Evolutionary conservation across 2,329 filamentous ascomycete species (phyloP), one percentile per base, ranked within the genome.

Genomic region (Exserohilum rostratum): DNA sequence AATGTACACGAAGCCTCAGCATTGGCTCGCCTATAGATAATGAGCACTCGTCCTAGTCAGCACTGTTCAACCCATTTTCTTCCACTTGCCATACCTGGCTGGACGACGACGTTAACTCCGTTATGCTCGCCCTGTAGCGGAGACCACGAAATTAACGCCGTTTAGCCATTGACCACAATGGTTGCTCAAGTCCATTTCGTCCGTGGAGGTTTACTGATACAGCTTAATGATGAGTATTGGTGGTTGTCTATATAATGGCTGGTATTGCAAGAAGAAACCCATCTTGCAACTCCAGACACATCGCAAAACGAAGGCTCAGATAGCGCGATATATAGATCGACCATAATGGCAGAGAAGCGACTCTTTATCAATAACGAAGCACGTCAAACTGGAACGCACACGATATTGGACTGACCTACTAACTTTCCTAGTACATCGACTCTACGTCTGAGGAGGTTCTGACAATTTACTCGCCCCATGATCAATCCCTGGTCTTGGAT

Each of bases 331-430:
- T 10, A 15, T 18, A 33, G 4, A 17, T 5, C 11, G 20, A 17
- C 7, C 6, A 35, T 2, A 33, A 46, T 35, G 43, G 31, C 60
- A 4, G 46, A 62, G 29, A 57, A 62, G 29, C 50, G 55, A 22
- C 56, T 67, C 10, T 69, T 70, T 45, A 70, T 70, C 54, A 67
- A 70, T 37, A 70, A 70, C 17, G 65, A 71, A 53, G 68, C 65
- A 22, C 10, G 12, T 18, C 3, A 17, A 29, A 2, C 22, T 3
- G 38, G 40, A 9, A 2, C 33, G 7, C 15, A 33, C 11, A 6
- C 30, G n/a, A n/a, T n/a, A n/a, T n/a, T n/a, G n/a, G n/a, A n/a
- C 18, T 33, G 34, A 22, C 27, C 31, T 34, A 30, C 13, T 7
- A 11, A 11, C 10, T 11, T 15, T 12, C 7, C 13, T 35, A 66